These are phyloP conservation scores for Ogataea nakhonphanomensis DNA, from an alignment of 805 yeast species.

Conservation along the genomic window DNA sequence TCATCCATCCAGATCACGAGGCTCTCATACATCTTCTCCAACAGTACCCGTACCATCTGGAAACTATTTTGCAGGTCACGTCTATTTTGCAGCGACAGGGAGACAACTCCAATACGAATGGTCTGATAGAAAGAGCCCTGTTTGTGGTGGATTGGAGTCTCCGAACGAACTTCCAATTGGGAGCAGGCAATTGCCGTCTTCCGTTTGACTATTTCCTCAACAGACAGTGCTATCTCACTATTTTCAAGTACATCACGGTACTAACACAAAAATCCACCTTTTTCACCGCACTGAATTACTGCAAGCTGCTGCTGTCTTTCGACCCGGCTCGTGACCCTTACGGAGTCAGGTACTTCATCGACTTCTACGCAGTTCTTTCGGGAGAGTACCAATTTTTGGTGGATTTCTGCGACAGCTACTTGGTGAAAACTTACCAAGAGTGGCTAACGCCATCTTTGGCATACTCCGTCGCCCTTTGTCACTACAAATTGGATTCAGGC, in stretches of 20 bases:
- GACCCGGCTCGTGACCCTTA: conserved; percentile 77
- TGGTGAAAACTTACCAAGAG: conserved; percentile 51
- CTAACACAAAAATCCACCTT: conserved; percentile 76
- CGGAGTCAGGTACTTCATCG: conserved; percentile 81
- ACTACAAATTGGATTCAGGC: conserved; percentile 36
- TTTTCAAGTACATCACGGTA: conserved; percentile 67
- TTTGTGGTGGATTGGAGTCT: conserved; percentile 78
- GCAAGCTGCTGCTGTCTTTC: conserved; percentile 65
- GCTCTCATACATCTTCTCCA: conserved; percentile 57
- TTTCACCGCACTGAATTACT: conserved; percentile 71
- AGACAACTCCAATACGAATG: conserved; percentile 66
- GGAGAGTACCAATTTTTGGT: conserved; percentile 62
- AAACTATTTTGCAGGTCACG: conserved; percentile 76
- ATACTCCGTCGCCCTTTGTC: conserved; percentile 64
- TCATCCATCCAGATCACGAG: conserved; percentile 77
- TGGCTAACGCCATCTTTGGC: conserved; percentile 76
- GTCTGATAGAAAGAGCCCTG: conserved; percentile 70
- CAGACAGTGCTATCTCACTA: conserved; percentile 69
- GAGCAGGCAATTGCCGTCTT: conserved; percentile 56
- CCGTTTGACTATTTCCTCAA: conserved; percentile 76
- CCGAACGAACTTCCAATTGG: conserved; percentile 54
- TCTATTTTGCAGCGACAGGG: conserved; percentile 74
- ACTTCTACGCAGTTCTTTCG: conserved; percentile 66
- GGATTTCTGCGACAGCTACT: conserved; percentile 52
- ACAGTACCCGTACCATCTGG: conserved; percentile 68